Percentiles rank a stretch among this genome's conserved stretches.
These are phyloP conservation scores for Alternaria longipes DNA, from an alignment of 2,329 filamentous ascomycete species.

Conservation along the genomic window DNA sequence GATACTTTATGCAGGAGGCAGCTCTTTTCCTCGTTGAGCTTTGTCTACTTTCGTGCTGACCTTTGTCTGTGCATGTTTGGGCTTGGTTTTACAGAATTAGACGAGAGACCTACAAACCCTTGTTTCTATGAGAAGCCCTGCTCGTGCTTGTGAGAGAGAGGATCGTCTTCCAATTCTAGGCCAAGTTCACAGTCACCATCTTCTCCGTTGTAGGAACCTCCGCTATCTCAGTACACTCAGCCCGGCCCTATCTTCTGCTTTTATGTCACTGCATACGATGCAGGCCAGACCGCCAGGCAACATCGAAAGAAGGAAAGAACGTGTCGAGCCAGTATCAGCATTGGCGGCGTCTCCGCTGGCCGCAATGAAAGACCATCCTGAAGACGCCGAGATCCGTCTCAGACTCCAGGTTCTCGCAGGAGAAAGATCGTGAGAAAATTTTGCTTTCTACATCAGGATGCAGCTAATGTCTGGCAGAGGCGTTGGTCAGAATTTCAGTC, in stretches of 20 bases:
- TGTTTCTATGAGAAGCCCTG: background rate
- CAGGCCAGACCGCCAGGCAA: background rate
- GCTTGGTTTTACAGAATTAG: background rate
- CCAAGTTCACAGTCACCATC: background rate
- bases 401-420: constrained; percentile 12
- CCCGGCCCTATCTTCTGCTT: background rate
- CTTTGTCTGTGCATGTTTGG: background rate
- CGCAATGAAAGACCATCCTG: constrained; percentile 12
- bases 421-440: constrained; percentile 15
- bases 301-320: constrained; percentile 1
- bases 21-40: background rate
- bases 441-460: constrained; percentile 12
- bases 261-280: background rate
- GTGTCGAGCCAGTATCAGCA: constrained; percentile 4
- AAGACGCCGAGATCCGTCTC: constrained; percentile 13
- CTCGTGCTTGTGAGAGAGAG: background rate
- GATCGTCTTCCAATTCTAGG: background rate
- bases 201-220: background rate
- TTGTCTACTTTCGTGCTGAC: background rate
- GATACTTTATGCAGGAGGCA: background rate
- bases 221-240: background rate
- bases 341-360: constrained; percentile 13
- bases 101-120: background rate
- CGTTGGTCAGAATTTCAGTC: constrained; percentile 14
- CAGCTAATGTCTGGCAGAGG: constrained; percentile 16